Evolutionary conservation across 495 filamentous ascomycete genomes (phyloP), one percentile per base, ranked within the genome.

Genomic region (Xylaria telfairii): DNA sequence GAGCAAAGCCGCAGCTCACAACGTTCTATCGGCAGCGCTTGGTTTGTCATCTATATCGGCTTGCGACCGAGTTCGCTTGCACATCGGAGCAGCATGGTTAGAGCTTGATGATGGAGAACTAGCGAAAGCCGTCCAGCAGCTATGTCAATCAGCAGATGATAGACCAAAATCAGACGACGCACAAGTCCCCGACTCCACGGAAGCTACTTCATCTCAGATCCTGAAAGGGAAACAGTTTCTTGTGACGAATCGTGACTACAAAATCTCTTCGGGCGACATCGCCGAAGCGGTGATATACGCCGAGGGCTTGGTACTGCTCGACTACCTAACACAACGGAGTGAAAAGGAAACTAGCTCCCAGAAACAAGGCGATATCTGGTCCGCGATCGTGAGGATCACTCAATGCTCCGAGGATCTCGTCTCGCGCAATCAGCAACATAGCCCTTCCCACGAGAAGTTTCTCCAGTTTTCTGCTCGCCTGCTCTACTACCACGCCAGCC

Each of bases 401-500:
- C 60, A 69, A 6, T 78, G 76, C 47, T 87, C 71, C 67, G 74
- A 70, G 6, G 75, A 75, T 57, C 79, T 86, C 8, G 72, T 79
- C 15, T 74, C 78, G 19, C 72, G 74, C 12, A 78, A 80, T 65
- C 81, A 80, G 42, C 78, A 72, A 9, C 42, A 79, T 28, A 72
- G 65, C 28, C 64, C 51, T 41, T 67, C 73, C 15, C 83, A 87
- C 46, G 90, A 94, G 77, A 79, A 86, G 17, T 80, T 92, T 5
- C 87, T 92, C 70, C 92, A 95, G 80, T 83, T 84, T 54, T 87
- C 88, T 53, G 86, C 91, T 28, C 84, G 83, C n/a, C 81, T 99
- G 3, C 78, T 97, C 34, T 87, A 89, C 74, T 84, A 90, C 75
- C 90, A 96, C 76, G 81, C 90, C 30, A 83, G 77, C 1, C 85